Percentiles rank a stretch among this genome's conserved stretches.
Conservation (phyloP, 306 rosid species). For the Glycyrrhiza uralensis region DNA sequence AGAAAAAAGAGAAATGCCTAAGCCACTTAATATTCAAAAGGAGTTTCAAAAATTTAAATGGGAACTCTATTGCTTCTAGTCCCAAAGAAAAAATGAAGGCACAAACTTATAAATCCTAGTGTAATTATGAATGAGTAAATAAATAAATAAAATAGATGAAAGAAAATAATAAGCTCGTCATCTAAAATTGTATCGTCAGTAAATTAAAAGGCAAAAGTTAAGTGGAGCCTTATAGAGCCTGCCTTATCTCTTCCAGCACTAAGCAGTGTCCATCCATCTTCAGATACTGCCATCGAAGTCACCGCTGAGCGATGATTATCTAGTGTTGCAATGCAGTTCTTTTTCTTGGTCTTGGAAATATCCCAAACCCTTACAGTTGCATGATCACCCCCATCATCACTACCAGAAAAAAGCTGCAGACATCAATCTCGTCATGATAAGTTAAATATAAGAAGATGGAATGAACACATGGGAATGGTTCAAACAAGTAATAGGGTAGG, state of each 20-base stretch:
- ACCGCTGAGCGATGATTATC: conserved; percentile 76
- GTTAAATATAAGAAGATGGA: neutral
- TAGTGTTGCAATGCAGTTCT: conserved; percentile 60
- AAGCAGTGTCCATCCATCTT: conserved; percentile 86
- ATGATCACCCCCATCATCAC: conserved; percentile 90
- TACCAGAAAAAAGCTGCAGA: conserved; percentile 85
- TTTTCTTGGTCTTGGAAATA: conserved; percentile 54
- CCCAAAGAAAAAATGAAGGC: neutral
- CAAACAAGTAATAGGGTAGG: neutral
- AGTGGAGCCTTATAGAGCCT: conserved; percentile 15
- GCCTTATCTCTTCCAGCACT: conserved; percentile 97
- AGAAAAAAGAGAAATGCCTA: neutral
- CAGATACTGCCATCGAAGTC: conserved; percentile 79
- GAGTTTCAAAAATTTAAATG: neutral
- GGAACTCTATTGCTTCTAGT: neutral
- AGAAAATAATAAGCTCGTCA: neutral
- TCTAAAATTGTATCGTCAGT: neutral
- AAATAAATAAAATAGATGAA: neutral
- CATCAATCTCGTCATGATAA: conserved; percentile 24
- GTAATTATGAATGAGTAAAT: neutral
- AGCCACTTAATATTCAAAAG: neutral
- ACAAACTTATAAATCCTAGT: neutral
- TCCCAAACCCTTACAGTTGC: conserved; percentile 82
- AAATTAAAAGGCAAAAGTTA: conserved; percentile 1
- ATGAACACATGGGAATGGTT: neutral